Conservation (phyloP, 1,139 yeast species). For the Geotrichum australiense region DNA sequence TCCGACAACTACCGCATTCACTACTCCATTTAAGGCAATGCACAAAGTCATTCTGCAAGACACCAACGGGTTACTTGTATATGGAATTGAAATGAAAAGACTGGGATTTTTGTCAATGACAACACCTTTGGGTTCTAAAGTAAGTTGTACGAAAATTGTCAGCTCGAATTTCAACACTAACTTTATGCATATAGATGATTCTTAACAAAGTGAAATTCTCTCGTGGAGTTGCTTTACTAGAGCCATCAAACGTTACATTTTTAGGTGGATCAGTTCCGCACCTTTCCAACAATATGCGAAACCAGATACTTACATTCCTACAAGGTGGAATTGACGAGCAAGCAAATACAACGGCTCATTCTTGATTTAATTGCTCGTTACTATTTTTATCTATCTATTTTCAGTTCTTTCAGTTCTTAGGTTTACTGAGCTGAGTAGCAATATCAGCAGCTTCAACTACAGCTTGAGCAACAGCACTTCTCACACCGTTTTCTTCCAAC, state of each 20-base stretch:
- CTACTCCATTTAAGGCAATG: slow-evolving; percentile 12
- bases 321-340: slow-evolving; percentile 7
- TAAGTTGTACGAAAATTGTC: slow-evolving; percentile 2
- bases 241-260: slow-evolving; percentile 8
- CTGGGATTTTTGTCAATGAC: slow-evolving; percentile 19
- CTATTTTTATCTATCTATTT: background rate
- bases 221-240: slow-evolving; percentile 15
- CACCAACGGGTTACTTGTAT: slow-evolving; percentile 21
- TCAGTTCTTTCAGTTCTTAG: slow-evolving; percentile 34
- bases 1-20: slow-evolving; percentile 7
- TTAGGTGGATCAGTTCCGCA: slow-evolving; percentile 13
- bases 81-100: slow-evolving; percentile 25
- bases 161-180: background rate
- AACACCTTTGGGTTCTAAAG: slow-evolving; percentile 21
- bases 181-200: background rate
- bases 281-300: slow-evolving; percentile 1
- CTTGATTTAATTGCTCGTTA: background rate
- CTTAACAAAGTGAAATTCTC: slow-evolving; percentile 10
- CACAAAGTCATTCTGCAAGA: slow-evolving; percentile 26
- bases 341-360: background rate
- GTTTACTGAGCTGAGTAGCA: slow-evolving; percentile 55
- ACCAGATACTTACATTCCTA: slow-evolving; percentile 7
- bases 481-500: slow-evolving; percentile 86
- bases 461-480: slow-evolving; percentile 81
- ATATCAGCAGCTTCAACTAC: slow-evolving; percentile 85